phyloP scores from a whole-genome alignment of 495 filamentous ascomycete genomes.

The Opeltia flavorubescens region DNA sequence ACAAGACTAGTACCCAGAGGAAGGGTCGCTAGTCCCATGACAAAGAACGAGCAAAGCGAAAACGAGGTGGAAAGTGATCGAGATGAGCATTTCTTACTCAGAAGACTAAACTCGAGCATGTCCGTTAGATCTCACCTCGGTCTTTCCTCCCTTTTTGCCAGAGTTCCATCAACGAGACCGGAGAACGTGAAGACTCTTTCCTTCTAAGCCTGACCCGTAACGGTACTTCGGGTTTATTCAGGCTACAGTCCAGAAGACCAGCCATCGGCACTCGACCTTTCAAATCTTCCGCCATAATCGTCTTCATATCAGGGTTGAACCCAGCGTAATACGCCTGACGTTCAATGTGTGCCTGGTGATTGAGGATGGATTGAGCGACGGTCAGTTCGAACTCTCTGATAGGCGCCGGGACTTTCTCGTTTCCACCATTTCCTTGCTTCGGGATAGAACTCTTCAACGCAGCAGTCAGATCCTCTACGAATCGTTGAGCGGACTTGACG shows the following conservation, averaged over 20 bases:
- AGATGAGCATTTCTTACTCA: too few species aligned
- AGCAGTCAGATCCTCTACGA: not conserved
- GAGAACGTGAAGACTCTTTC: not conserved
- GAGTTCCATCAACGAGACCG: not conserved
- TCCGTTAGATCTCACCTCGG: not conserved
- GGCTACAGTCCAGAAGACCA: slow-evolving; percentile 13
- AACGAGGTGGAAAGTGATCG: too few species aligned
- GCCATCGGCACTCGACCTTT: slow-evolving; percentile 12
- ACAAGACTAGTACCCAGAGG: too few species aligned
- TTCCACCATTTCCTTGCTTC: not conserved
- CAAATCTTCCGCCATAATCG: slow-evolving; percentile 12
- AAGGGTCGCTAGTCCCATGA: too few species aligned
- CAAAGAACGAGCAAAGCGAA: too few species aligned
- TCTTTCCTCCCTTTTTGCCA: not conserved
- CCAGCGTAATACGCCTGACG: slow-evolving; percentile 23
- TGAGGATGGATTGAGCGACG: slow-evolving; percentile 17
- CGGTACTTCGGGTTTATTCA: slow-evolving; percentile 10
- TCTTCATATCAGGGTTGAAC: slow-evolving; percentile 14
- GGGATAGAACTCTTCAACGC: not conserved
- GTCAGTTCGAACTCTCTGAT: slow-evolving; percentile 18
- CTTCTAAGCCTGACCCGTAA: slow-evolving; percentile 8
- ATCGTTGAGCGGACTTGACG: not conserved
- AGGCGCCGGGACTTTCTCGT: not conserved
- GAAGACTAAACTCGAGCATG: too few species aligned
- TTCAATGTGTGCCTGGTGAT: slow-evolving; percentile 25